Conservation (phyloP, 768 basidiomycete species). For the Kwoniella mangroviensis region DNA sequence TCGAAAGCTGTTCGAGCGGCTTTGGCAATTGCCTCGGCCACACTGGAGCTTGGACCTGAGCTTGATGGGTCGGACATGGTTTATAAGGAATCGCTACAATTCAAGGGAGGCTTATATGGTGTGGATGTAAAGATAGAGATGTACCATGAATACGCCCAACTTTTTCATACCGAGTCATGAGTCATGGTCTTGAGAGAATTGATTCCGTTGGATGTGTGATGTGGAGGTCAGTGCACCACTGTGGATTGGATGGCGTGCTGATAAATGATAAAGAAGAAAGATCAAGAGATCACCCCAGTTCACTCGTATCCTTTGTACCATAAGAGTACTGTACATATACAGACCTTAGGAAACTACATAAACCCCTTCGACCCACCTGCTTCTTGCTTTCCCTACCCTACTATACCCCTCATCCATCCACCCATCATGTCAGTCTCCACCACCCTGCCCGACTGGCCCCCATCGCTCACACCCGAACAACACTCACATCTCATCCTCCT, state of each 20-base stretch:
- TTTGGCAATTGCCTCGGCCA: slow-evolving; percentile 68
- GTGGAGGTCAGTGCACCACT: neutral
- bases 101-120: too few species aligned
- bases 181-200: too few species aligned
- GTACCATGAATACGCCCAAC: neutral
- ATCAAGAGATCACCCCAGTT: neutral
- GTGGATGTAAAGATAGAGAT: too few species aligned
- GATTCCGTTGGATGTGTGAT: neutral
- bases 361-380: neutral
- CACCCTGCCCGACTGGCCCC: slow-evolving; percentile 69
- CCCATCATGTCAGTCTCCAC: slow-evolving; percentile 18
- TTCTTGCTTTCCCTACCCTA: neutral
- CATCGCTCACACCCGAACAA: slow-evolving; percentile 66
- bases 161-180: neutral
- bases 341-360: neutral
- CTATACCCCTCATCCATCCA: neutral
- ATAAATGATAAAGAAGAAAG: neutral
- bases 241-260: slow-evolving; percentile 4
- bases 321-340: neutral
- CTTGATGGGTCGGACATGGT: slow-evolving; percentile 24
- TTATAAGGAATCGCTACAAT: too few species aligned
- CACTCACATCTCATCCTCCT: slow-evolving; percentile 66
- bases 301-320: neutral
- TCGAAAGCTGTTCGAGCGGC: slow-evolving; percentile 84
- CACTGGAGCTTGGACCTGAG: slow-evolving; percentile 19